phyloP scores from a whole-genome alignment of 148 eudicot genomes.

The Pharnaceum exiguum region DNA sequence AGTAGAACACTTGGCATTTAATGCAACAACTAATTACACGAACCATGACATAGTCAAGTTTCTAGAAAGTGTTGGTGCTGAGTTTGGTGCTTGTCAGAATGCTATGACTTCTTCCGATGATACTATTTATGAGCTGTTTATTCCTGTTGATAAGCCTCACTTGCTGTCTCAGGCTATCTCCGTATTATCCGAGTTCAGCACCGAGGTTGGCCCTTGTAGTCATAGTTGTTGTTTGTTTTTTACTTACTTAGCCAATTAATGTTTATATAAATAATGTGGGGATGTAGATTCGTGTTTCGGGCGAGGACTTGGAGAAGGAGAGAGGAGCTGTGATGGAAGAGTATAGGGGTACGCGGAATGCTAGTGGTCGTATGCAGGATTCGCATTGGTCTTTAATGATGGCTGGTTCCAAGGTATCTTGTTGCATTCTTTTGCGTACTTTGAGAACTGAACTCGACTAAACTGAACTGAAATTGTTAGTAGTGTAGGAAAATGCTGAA shows the following conservation, averaged over 20 bases:
- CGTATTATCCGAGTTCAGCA: constrained; percentile 78
- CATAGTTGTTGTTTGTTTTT: constrained; percentile 1
- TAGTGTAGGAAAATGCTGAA: too few relatives aligned
- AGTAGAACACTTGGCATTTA: constrained; percentile 93
- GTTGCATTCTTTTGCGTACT: too few relatives aligned
- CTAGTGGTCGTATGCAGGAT: constrained; percentile 91
- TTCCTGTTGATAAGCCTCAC: constrained; percentile 89
- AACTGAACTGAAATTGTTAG: too few relatives aligned
- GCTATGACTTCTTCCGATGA: constrained; percentile 85
- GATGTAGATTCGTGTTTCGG: constrained; percentile 68
- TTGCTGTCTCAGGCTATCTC: constrained; percentile 75
- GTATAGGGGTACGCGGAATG: constrained; percentile 76
- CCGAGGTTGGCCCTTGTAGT: too few relatives aligned
- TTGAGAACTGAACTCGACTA: too few relatives aligned
- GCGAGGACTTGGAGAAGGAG: constrained; percentile 84
- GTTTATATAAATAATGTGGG: not conserved
- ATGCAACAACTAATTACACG: constrained; percentile 77
- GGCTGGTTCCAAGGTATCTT: constrained; percentile 85
- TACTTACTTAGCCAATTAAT: not conserved
- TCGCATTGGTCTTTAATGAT: constrained; percentile 86
- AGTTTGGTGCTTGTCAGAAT: constrained; percentile 91
- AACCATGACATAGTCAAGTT: constrained; percentile 74
- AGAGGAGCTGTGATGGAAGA: constrained; percentile 97
- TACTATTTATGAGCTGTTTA: constrained; percentile 85
- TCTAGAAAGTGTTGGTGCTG: constrained; percentile 81